These are phyloP conservation scores for Aspergillus niger DNA, from an alignment of 2,329 filamentous ascomycete genomes.

Conservation along the genomic window DNA sequence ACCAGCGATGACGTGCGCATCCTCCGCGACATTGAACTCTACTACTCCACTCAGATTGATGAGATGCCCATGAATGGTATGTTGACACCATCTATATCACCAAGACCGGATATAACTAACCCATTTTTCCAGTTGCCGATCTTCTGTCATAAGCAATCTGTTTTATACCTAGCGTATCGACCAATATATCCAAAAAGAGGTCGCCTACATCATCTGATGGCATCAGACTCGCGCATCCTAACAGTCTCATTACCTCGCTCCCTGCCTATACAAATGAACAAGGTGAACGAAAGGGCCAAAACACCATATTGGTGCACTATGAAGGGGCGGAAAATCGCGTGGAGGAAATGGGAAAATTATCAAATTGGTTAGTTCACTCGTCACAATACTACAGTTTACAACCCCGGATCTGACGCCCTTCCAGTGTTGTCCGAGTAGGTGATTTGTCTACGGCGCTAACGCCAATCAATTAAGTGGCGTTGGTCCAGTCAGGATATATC, in stretches of 20 bases:
- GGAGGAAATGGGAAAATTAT: slow-evolving; percentile 39
- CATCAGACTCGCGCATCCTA: not conserved
- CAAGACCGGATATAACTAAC: slow-evolving; percentile 14
- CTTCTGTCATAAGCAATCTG: slow-evolving; percentile 35
- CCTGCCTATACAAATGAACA: not conserved
- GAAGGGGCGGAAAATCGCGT: slow-evolving; percentile 28
- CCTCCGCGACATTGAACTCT: slow-evolving; percentile 93
- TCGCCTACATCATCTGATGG: not conserved
- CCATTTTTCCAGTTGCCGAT: slow-evolving; percentile 33
- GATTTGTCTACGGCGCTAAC: not conserved
- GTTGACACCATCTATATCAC: slow-evolving; percentile 42
- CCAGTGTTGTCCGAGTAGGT: not conserved
- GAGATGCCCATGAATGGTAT: slow-evolving; percentile 98
- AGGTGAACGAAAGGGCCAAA: not conserved
- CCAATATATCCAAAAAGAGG: not conserved
- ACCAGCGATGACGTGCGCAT: slow-evolving; percentile 98
- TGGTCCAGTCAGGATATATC: not conserved
- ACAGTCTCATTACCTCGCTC: not conserved
- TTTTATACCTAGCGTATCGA: not conserved
- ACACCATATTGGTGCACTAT: slow-evolving; percentile 1
- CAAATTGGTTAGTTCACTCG: slow-evolving; percentile 17
- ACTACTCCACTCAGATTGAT: slow-evolving; percentile 95
- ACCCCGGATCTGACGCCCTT: not conserved
- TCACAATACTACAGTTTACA: not conserved
- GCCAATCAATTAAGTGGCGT: not conserved